phyloP scores from a whole-genome alignment of 805 yeast genomes.

The Pichia cephalocereana region DNA sequence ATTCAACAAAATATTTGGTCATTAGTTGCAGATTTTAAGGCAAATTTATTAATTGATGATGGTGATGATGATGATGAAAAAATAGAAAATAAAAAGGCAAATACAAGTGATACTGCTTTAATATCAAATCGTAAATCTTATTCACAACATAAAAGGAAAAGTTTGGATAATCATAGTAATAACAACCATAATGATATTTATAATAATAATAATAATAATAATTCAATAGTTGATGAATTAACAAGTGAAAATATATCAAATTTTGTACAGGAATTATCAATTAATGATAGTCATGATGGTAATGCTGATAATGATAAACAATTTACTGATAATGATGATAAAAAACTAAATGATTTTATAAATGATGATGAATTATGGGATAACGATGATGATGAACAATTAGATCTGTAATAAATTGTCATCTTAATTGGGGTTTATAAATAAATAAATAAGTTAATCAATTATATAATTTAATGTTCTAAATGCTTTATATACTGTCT shows the following conservation, averaged over 20 bases:
- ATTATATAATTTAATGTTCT: no score
- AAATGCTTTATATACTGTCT: neutral
- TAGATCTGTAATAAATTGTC: conserved; percentile 3
- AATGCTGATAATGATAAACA: neutral
- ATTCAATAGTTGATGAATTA: neutral
- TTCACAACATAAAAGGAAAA: conserved; percentile 14
- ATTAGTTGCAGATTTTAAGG: conserved; percentile 40
- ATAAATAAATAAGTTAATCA: neutral
- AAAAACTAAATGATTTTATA: conserved; percentile 2
- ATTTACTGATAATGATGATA: neutral
- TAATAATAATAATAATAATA: neutral
- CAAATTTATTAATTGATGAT: conserved; percentile 20
- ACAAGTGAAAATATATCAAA: neutral
- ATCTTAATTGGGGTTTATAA: neutral
- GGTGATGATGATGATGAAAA: conserved; percentile 7
- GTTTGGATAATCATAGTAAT: neutral
- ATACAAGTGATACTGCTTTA: conserved; percentile 18
- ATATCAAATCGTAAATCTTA: conserved; percentile 23
- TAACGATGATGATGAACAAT: conserved; percentile 7
- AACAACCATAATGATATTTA: no score
- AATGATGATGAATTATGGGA: conserved; percentile 22
- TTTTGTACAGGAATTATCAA: conserved; percentile 3
- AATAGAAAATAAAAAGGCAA: neutral
- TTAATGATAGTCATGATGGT: conserved; percentile 1
- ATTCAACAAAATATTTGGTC: conserved; percentile 39